These are phyloP conservation scores for Mortierella sp. DNA, from an alignment of 371 early-diverging fungal genomes.

Conservation along the genomic window DNA sequence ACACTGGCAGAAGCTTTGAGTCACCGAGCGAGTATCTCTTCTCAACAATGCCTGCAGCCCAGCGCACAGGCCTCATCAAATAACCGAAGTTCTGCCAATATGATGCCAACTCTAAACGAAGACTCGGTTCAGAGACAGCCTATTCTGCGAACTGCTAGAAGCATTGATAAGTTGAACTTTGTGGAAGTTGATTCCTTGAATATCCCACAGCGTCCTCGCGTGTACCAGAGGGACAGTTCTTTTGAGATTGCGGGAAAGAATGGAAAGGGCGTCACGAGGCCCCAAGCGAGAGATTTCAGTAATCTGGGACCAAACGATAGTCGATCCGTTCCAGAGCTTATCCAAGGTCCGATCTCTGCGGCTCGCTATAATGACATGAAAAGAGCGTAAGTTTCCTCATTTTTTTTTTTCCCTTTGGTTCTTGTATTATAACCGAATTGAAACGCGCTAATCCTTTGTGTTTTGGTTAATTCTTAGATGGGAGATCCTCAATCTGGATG, in stretches of 20 bases:
- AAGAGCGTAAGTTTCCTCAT: slow-evolving; percentile 32
- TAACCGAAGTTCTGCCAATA: slow-evolving; percentile 22
- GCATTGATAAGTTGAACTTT: background rate
- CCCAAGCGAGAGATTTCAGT: background rate
- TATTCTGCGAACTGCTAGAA: background rate
- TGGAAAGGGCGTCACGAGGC: background rate
- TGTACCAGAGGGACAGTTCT: background rate
- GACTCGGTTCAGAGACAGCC: slow-evolving; percentile 2
- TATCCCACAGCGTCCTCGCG: slow-evolving; percentile 7
- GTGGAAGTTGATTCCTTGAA: slow-evolving; percentile 12
- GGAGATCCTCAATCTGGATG: slow-evolving; percentile 54
- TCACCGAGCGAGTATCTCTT: slow-evolving; percentile 19
- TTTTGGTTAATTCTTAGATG: slow-evolving; percentile 20
- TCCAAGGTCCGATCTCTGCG: slow-evolving; percentile 9
- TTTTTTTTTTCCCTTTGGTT: slow-evolving; percentile 1
- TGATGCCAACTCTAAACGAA: slow-evolving; percentile 31
- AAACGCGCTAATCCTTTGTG: background rate
- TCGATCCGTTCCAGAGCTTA: background rate
- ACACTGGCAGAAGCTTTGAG: slow-evolving; percentile 22
- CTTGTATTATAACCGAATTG: background rate
- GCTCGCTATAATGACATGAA: slow-evolving; percentile 47
- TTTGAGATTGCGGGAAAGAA: background rate
- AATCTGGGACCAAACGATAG: background rate
- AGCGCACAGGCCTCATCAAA: slow-evolving; percentile 2
- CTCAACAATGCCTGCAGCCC: slow-evolving; percentile 16